Evolutionary conservation across 257 asterid genomes (phyloP).

Genomic region (Avicennia marina): DNA sequence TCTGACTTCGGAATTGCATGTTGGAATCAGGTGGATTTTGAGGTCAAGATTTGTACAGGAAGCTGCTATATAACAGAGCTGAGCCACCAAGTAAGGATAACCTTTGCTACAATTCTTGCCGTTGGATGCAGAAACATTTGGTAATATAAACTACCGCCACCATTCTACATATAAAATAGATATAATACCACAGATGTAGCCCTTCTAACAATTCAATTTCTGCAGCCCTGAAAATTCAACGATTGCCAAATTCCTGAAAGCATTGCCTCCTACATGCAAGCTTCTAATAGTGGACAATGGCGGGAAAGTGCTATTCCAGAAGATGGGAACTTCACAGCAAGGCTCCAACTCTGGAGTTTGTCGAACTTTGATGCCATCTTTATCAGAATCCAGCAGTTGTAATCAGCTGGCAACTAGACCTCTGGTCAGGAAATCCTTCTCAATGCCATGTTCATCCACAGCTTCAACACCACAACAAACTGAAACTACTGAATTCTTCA

Average conservation of each 20-base stretch:
- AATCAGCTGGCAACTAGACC: conserved; percentile 18
- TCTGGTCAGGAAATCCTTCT: conserved; percentile 42
- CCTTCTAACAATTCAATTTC: conserved; percentile 4
- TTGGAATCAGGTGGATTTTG: conserved; percentile 61
- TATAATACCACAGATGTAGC: background rate
- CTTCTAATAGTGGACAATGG: conserved; percentile 58
- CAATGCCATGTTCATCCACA: conserved; percentile 51
- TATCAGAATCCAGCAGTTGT: conserved; percentile 33
- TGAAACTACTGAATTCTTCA: conserved; percentile 13
- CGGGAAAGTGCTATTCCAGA: conserved; percentile 53
- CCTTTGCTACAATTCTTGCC: conserved; percentile 52
- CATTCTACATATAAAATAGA: background rate
- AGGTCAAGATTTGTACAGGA: conserved; percentile 61
- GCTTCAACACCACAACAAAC: conserved; percentile 31
- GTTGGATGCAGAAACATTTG: conserved; percentile 36
- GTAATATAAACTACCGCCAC: conserved; percentile 16
- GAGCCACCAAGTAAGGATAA: conserved; percentile 57
- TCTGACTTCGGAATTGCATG: background rate
- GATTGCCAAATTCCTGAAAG: conserved; percentile 39
- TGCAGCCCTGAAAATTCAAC: conserved; percentile 47
- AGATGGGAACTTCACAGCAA: conserved; percentile 67
- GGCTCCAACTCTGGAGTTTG: conserved; percentile 38
- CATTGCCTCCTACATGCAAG: conserved; percentile 77
- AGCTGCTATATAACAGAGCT: conserved; percentile 49
- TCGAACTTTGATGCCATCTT: conserved; percentile 36